Conservation (phyloP, 768 basidiomycete species). For the Kwoniella dendrophila region DNA sequence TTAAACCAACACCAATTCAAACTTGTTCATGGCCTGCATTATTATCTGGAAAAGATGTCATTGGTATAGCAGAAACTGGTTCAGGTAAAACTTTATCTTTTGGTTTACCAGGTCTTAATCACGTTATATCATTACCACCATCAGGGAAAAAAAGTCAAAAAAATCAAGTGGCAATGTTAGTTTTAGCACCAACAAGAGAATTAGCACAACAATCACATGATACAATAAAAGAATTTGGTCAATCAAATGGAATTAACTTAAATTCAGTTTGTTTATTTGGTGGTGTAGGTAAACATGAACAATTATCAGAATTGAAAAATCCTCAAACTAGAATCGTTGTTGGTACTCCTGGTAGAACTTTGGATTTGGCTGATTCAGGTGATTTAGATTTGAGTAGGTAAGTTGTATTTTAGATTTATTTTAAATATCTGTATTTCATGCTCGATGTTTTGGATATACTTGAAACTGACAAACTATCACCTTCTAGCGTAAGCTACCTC, state of each 20-base stretch:
- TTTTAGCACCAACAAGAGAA: conserved; percentile 93
- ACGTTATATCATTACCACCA: conserved; percentile 59
- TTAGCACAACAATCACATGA: conserved; percentile 94
- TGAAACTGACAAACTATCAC: not conserved
- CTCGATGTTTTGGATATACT: not conserved
- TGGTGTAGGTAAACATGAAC: conserved; percentile 87
- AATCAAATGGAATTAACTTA: conserved; percentile 68
- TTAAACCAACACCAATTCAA: conserved; percentile 91
- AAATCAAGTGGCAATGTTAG: conserved; percentile 61
- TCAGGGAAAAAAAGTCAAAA: conserved; percentile 19
- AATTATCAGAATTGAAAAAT: conserved; percentile 70
- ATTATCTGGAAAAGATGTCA: conserved; percentile 70
- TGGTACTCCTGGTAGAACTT: conserved; percentile 89
- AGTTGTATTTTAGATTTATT: conserved; percentile 46
- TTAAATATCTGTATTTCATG: not conserved
- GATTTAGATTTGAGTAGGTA: conserved; percentile 77
- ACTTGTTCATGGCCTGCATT: conserved; percentile 92
- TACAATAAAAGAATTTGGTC: conserved; percentile 72
- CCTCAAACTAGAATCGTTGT: conserved; percentile 74
- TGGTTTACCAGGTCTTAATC: conserved; percentile 82
- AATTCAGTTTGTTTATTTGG: conserved; percentile 87
- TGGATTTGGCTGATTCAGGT: conserved; percentile 88
- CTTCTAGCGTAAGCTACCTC: conserved; percentile 75
- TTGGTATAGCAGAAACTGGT: conserved; percentile 96
- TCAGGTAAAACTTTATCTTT: conserved; percentile 92